Conservation (phyloP, 2,329 filamentous ascomycete genomes). For the Fusarium cyanostomum region DNA sequence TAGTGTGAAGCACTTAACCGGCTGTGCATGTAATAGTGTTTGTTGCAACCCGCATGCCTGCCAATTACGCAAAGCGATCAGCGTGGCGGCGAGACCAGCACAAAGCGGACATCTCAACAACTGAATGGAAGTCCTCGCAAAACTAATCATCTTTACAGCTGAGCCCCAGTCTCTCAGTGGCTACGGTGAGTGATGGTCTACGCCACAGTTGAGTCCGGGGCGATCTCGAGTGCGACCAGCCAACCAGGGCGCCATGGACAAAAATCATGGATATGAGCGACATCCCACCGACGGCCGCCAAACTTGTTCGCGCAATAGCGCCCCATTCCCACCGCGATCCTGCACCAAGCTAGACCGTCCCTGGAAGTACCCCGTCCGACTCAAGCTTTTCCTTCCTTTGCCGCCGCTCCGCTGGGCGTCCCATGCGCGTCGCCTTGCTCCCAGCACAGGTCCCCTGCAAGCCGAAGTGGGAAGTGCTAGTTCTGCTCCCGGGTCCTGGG, state of each 20-base stretch:
- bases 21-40: too few relatives aligned
- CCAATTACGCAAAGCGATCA: constrained; percentile 28
- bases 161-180: constrained; percentile 20
- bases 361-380: constrained; percentile 32
- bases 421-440: constrained; percentile 28
- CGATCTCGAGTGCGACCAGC: constrained; percentile 36
- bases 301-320: constrained; percentile 43
- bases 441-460: constrained; percentile 25
- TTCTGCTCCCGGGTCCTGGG: constrained; percentile 22
- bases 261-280: constrained; percentile 27
- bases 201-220: constrained; percentile 42
- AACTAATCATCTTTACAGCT: constrained; percentile 20
- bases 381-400: constrained; percentile 39
- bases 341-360: constrained; percentile 37
- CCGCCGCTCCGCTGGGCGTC: constrained; percentile 16
- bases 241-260: constrained; percentile 37
- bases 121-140: constrained; percentile 16
- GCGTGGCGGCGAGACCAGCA: constrained; percentile 29
- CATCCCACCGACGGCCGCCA: constrained; percentile 41
- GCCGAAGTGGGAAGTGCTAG: constrained; percentile 37
- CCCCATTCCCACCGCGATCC: constrained; percentile 44
- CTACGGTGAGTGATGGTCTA: constrained; percentile 38
- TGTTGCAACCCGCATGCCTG: too few relatives aligned
- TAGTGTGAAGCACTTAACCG: too few relatives aligned
- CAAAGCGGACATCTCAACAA: constrained; percentile 29